Evolutionary conservation across 352 stramenopile genomes (phyloP).

Genomic region (Thalassiosira hispida): DNA sequence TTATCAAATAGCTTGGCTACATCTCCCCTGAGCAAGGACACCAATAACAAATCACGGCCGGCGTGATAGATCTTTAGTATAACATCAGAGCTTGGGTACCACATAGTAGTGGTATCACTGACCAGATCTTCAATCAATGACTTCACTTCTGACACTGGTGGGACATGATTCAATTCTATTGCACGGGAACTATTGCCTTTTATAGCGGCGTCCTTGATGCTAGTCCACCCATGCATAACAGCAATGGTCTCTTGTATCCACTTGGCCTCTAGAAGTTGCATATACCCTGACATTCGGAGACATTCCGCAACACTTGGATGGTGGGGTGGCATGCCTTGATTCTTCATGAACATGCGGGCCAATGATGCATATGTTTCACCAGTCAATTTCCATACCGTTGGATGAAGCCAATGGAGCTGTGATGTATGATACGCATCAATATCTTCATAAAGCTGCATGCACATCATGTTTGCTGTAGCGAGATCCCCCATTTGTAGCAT

Average conservation of each 20-base stretch:
- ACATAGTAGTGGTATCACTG: background rate
- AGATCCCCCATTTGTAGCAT: slow-evolving; percentile 4
- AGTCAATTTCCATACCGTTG: background rate
- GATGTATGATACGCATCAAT: background rate
- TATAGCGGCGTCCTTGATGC: background rate
- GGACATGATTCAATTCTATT: background rate
- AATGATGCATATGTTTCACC: background rate
- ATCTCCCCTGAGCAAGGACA: background rate
- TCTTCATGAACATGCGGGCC: background rate
- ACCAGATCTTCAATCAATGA: background rate
- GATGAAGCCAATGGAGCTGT: background rate
- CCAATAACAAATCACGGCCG: slow-evolving; percentile 1
- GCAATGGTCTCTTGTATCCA: background rate
- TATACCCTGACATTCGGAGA: slow-evolving; percentile 1
- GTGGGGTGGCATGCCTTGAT: background rate
- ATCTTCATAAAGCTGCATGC: background rate
- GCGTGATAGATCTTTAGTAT: background rate
- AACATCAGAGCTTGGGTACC: background rate
- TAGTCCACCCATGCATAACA: background rate
- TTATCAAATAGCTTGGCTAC: slow-evolving; percentile 3
- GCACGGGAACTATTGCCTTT: background rate
- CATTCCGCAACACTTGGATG: background rate
- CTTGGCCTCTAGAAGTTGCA: background rate
- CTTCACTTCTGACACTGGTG: slow-evolving; percentile 3
- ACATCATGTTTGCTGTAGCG: background rate